Conservation (phyloP, 2,329 filamentous ascomycete species). For the Colletotrichum sp. region DNA sequence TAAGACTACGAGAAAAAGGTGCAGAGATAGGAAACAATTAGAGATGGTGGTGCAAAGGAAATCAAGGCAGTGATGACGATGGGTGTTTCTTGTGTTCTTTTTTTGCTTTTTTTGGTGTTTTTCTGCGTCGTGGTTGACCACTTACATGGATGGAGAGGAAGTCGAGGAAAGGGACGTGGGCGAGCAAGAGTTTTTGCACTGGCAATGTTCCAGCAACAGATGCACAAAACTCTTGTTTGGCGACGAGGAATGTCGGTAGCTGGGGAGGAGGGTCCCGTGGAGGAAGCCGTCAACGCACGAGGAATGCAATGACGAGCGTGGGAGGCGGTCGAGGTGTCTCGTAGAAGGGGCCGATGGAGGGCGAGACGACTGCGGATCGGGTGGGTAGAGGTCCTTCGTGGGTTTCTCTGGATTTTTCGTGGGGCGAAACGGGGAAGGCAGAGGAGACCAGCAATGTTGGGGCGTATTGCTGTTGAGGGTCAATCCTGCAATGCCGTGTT, state of each 20-base stretch:
- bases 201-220: slow-evolving; percentile 26
- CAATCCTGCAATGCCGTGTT: slow-evolving; percentile 13
- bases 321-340: slow-evolving; percentile 1
- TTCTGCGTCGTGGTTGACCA: slow-evolving; percentile 5
- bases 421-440: not conserved
- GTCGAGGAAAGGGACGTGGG: not conserved
- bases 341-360: not conserved
- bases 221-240: slow-evolving; percentile 15
- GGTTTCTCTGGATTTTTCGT: slow-evolving; percentile 8
- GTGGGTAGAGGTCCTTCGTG: not conserved
- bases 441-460: slow-evolving; percentile 7
- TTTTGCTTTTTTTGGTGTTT: not conserved
- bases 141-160: slow-evolving; percentile 18
- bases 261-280: slow-evolving; percentile 20
- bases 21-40: not conserved
- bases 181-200: slow-evolving; percentile 20
- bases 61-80: not conserved
- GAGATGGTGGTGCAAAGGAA: not conserved
- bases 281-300: slow-evolving; percentile 15
- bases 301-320: slow-evolving; percentile 19
- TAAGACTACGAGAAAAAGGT: not conserved
- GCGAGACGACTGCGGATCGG: not conserved
- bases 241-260: slow-evolving; percentile 19
- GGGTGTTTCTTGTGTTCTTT: not conserved
- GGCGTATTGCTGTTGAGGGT: not conserved